A percentile compares a stretch with the other conserved stretches of the same genome.
Conservation (phyloP, 371 early-diverging fungal genomes). For the Amoeboaphelidium protococcarum region DNA sequence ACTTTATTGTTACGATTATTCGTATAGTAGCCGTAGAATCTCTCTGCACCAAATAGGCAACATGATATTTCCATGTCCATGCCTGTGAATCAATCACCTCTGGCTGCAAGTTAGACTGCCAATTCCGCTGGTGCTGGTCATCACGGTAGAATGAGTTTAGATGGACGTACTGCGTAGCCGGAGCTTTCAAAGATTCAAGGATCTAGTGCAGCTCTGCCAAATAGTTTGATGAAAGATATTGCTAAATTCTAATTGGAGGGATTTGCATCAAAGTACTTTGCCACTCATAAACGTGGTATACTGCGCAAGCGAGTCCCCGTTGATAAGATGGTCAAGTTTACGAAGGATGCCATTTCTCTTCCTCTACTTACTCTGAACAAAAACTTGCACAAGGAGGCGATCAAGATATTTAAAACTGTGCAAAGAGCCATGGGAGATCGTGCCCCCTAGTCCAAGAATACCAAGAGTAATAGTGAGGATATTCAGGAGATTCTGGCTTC, state of each 20-base stretch:
- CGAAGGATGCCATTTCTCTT: conserved; percentile 33
- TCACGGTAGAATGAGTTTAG: too few relatives aligned
- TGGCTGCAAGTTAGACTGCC: too few relatives aligned
- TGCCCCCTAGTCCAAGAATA: conserved; percentile 5
- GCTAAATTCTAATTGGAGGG: conserved; percentile 58
- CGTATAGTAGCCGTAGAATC: too few relatives aligned
- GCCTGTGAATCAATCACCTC: too few relatives aligned
- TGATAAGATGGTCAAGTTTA: conserved; percentile 46
- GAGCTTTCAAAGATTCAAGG: too few relatives aligned
- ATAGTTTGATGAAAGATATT: conserved; percentile 37
- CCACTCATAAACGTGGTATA: conserved; percentile 51
- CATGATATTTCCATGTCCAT: too few relatives aligned
- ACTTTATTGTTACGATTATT: too few relatives aligned
- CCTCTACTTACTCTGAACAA: conserved; percentile 56
- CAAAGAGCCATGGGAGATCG: conserved; percentile 63
- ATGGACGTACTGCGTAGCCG: too few relatives aligned
- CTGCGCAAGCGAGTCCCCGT: conserved; percentile 60
- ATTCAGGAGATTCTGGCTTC: conserved; percentile 41
- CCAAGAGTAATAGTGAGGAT: conserved; percentile 16
- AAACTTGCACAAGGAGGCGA: conserved; percentile 48
- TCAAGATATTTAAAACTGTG: conserved; percentile 49
- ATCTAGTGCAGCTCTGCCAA: conserved; percentile 19
- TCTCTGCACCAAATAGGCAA: too few relatives aligned
- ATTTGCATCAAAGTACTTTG: conserved; percentile 71
- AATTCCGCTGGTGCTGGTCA: too few relatives aligned